Conservation (phyloP, 2,329 filamentous ascomycete genomes). For the Rutstroemia sp. region DNA sequence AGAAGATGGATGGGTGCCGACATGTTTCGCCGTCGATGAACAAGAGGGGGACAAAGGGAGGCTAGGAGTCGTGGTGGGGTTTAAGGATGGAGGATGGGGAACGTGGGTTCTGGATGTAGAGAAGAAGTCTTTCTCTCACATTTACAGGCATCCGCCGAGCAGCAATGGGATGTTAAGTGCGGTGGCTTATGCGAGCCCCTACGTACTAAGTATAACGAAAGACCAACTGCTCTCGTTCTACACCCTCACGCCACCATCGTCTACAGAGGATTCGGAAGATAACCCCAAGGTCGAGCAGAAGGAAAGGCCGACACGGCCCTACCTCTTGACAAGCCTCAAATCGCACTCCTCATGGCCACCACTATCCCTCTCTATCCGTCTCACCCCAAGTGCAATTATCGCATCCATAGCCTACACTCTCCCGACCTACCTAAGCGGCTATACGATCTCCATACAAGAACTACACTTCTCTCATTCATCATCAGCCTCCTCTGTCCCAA, state of each 20-base stretch:
- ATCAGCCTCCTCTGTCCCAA: slow-evolving; percentile 18
- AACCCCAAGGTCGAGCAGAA: neutral
- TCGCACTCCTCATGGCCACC: slow-evolving; percentile 75
- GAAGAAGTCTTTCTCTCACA: slow-evolving; percentile 22
- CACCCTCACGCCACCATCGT: slow-evolving; percentile 28
- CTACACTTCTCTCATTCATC: slow-evolving; percentile 47
- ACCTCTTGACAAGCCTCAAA: slow-evolving; percentile 67
- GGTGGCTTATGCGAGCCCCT: slow-evolving; percentile 66
- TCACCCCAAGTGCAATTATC: slow-evolving; percentile 54
- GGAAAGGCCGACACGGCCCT: slow-evolving; percentile 12
- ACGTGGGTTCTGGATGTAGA: slow-evolving; percentile 55
- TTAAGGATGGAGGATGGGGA: slow-evolving; percentile 62
- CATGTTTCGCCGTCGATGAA: slow-evolving; percentile 59
- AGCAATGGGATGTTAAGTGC: slow-evolving; percentile 47
- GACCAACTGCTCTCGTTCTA: slow-evolving; percentile 72
- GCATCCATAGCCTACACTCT: slow-evolving; percentile 84
- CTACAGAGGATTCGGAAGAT: neutral
- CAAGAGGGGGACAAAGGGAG: slow-evolving; percentile 34
- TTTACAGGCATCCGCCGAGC: slow-evolving; percentile 21
- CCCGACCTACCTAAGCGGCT: slow-evolving; percentile 67
- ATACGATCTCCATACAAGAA: slow-evolving; percentile 90
- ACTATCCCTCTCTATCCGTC: slow-evolving; percentile 75
- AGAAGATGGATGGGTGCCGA: slow-evolving; percentile 38
- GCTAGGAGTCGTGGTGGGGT: slow-evolving; percentile 61
- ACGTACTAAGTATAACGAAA: slow-evolving; percentile 70